A percentile compares a stretch with the other conserved stretches of the same genome.
Evolutionary conservation across 2,329 filamentous ascomycete genomes (phyloP).

Genomic region (Aureobasidium zeae): DNA sequence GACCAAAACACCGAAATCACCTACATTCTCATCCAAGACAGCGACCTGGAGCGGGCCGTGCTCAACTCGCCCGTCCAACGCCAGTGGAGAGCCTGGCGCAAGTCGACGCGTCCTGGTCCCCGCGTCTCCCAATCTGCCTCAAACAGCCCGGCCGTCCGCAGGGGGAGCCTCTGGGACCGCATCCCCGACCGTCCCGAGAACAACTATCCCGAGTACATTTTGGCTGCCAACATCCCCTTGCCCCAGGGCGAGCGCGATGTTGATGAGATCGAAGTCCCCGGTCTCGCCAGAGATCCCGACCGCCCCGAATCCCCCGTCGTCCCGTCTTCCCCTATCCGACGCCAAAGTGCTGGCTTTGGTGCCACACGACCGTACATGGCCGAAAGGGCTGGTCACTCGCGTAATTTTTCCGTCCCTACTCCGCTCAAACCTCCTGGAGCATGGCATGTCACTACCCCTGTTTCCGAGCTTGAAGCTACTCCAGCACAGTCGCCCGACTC

Average conservation of each 20-base stretch:
- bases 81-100: conserved; percentile 93
- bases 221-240: conserved; percentile 56
- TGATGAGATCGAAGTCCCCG: conserved; percentile 71
- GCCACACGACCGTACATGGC: neutral
- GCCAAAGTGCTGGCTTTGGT: neutral
- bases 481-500: neutral
- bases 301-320: conserved; percentile 17
- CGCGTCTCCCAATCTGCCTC: conserved; percentile 3
- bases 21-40: conserved; percentile 71
- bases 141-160: conserved; percentile 4
- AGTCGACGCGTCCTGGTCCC: conserved; percentile 51
- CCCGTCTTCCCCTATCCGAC: conserved; percentile 28
- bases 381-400: neutral
- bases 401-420: conserved; percentile 5
- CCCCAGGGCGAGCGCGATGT: conserved; percentile 60
- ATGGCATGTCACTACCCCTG: conserved; percentile 7
- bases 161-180: conserved; percentile 10
- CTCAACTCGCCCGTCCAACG: conserved; percentile 80
- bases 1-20: conserved; percentile 6
- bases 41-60: conserved; percentile 87
- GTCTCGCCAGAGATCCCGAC: conserved; percentile 59
- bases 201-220: conserved; percentile 29
- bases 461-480: neutral
- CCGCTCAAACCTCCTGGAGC: conserved; percentile 11
- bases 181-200: conserved; percentile 29